Percentiles rank a stretch among this genome's conserved stretches.
phyloP scores from a whole-genome alignment of 1,284 basidiomycete genomes.

The Volvariella surrecta region DNA sequence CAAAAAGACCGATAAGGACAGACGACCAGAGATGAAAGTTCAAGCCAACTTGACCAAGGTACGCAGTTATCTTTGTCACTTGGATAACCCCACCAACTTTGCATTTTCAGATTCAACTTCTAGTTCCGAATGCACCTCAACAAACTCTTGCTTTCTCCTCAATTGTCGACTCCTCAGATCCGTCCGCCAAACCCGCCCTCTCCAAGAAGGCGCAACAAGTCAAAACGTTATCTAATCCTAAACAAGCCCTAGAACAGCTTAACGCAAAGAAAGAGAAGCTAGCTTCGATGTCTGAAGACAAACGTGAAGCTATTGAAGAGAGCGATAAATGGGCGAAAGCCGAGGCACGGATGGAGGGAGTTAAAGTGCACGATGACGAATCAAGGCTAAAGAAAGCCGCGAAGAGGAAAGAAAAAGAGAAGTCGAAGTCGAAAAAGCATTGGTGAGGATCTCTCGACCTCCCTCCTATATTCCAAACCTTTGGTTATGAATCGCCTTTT shows the following conservation, averaged over 20 bases:
- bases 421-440: constrained; percentile 71
- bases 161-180: constrained; percentile 36
- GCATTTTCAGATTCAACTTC: constrained; percentile 74
- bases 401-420: constrained; percentile 86
- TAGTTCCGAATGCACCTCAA: constrained; percentile 49
- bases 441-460: constrained; percentile 75
- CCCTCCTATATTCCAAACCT: constrained; percentile 2
- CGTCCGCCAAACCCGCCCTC: no score
- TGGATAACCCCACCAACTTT: no score
- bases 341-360: constrained; percentile 74
- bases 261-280: constrained; percentile 67
- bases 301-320: constrained; percentile 70
- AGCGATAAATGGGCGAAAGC: constrained; percentile 84
- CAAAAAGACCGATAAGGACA: constrained; percentile 33
- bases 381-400: constrained; percentile 78
- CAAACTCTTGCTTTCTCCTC: constrained; percentile 65
- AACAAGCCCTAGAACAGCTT: constrained; percentile 78
- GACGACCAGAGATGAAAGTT: constrained; percentile 28
- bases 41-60: constrained; percentile 48
- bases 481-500: constrained; percentile 2
- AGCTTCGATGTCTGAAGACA: constrained; percentile 66
- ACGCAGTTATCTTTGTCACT: no score
- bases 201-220: constrained; percentile 44
- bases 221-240: constrained; percentile 70
- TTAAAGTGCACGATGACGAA: constrained; percentile 84